Evolutionary conservation across 2,329 filamentous ascomycete genomes (phyloP), one percentile per base, ranked within the genome.

Genomic region (Colletotrichum noveboracense): DNA sequence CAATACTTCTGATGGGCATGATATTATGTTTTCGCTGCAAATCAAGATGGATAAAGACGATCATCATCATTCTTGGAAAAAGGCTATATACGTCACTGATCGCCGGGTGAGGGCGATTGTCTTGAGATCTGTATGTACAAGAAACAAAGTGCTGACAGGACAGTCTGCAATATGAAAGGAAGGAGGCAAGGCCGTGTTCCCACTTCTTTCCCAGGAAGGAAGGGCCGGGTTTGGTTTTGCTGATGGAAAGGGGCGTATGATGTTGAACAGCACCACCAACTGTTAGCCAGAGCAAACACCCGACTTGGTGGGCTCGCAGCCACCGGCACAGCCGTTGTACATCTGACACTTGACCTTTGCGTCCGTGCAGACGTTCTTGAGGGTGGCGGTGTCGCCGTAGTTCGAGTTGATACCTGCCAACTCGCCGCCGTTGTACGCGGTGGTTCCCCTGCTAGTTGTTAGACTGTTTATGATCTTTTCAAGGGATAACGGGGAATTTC

Each of bases 361-460:
- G 12, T 81, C 78, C n/a, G 79, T 64, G 71, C 79, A 81, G 62
- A 81, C 66, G 74, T 80, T 78, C 71, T 77, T 79, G 66, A 77
- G 78, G n/a, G 78, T 79, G 52, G 79, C 80, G 16, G 81, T 81
- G 68, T 84, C 83, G 13, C 83, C 84, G 75, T 84, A 84, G 83
- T 87, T 86, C 61, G 82, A 78, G 81, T 86, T 87, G 78, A 86
- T 87, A 18, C 86, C 86, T 7, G 81, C 84, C 9, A 88, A 81
- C 38, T 85, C 80, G 32, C 84, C 84, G 24, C 86, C 86, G 26
- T 83, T 78, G 28, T 78, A 80, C 16, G 85, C 86, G 16, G 83
- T 81, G 7, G 83, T 80, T 13, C 84, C 85, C 77, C 85, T 21
- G 3, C 9, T 13, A 2, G 2, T 9, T 24, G 60, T 38, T 21